These are phyloP conservation scores for Calophaca sinica DNA, from an alignment of 306 rosid species.

Conservation along the genomic window DNA sequence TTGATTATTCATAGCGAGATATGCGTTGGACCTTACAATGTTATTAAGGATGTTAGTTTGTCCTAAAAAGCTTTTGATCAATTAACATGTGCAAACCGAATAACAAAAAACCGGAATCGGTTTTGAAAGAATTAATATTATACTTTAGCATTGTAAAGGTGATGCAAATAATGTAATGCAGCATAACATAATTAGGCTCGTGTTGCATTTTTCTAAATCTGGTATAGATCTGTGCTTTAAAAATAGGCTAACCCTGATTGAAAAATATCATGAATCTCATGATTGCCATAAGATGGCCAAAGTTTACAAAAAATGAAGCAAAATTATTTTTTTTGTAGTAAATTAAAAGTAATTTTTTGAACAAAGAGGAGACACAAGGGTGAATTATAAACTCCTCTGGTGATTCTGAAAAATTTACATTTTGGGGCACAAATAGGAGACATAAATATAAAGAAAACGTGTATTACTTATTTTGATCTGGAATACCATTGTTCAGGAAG, in stretches of 20 bases:
- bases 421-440: too few species aligned
- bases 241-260: slow-evolving; percentile 60
- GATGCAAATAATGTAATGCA: slow-evolving; percentile 10
- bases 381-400: too few species aligned
- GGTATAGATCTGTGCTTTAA: slow-evolving; percentile 52
- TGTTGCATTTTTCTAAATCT: slow-evolving; percentile 19
- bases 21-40: slow-evolving; percentile 55
- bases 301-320: too few species aligned
- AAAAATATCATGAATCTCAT: slow-evolving; percentile 3
- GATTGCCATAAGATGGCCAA: slow-evolving; percentile 14
- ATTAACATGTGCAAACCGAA: not conserved
- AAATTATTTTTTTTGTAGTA: too few species aligned
- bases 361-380: too few species aligned
- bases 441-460: too few species aligned
- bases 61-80: not conserved
- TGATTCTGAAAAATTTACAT: too few species aligned
- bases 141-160: slow-evolving; percentile 18
- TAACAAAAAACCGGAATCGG: slow-evolving; percentile 2
- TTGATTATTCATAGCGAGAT: slow-evolving; percentile 44
- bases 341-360: too few species aligned
- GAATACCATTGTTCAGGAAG: too few species aligned
- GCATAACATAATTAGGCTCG: not conserved
- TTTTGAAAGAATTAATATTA: not conserved
- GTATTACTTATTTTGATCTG: too few species aligned
- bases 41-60: slow-evolving; percentile 1